Evolutionary conservation across 2,329 filamentous ascomycete genomes (phyloP).

Genomic region (Neophaeococcomyces aloes): DNA sequence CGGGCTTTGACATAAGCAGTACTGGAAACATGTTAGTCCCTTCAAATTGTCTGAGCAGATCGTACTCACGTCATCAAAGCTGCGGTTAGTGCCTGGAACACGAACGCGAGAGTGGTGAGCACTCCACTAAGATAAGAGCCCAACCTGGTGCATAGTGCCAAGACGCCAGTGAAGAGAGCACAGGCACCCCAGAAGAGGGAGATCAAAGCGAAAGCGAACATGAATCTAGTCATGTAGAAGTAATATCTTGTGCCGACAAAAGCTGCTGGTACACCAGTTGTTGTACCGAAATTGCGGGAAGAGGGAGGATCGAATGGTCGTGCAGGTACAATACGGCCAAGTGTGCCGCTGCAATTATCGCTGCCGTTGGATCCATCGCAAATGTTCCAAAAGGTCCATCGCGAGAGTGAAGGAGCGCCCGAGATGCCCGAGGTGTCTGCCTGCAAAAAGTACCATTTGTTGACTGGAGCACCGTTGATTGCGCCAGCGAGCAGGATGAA

Average conservation of each 20-base stretch:
- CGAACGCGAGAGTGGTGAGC: constrained; percentile 42
- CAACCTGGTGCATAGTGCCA: constrained; percentile 44
- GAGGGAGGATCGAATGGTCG: constrained; percentile 54
- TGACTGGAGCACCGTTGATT: constrained; percentile 47
- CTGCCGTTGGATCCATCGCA: constrained; percentile 49
- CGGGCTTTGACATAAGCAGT: constrained; percentile 51
- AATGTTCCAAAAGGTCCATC: constrained; percentile 88
- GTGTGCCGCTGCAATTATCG: constrained; percentile 36
- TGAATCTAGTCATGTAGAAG: constrained; percentile 82
- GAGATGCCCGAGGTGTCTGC: constrained; percentile 64
- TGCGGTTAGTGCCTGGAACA: constrained; percentile 50
- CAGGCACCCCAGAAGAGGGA: constrained; percentile 60
- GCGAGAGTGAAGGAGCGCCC: constrained; percentile 53
- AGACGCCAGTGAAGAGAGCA: constrained; percentile 36
- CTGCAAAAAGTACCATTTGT: constrained; percentile 74
- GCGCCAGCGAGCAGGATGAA: constrained; percentile 55
- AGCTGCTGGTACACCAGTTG: constrained; percentile 39
- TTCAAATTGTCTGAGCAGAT: constrained; percentile 1
- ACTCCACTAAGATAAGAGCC: constrained; percentile 43
- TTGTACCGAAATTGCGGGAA: constrained; percentile 48
- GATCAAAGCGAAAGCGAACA: constrained; percentile 84
- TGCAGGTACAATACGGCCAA: constrained; percentile 51
- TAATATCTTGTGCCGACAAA: constrained; percentile 55
- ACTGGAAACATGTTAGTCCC: constrained; percentile 28
- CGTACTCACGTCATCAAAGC: constrained; percentile 52